Conservation (phyloP, 257 asterid species). For the Capsicum rhomboideum region DNA sequence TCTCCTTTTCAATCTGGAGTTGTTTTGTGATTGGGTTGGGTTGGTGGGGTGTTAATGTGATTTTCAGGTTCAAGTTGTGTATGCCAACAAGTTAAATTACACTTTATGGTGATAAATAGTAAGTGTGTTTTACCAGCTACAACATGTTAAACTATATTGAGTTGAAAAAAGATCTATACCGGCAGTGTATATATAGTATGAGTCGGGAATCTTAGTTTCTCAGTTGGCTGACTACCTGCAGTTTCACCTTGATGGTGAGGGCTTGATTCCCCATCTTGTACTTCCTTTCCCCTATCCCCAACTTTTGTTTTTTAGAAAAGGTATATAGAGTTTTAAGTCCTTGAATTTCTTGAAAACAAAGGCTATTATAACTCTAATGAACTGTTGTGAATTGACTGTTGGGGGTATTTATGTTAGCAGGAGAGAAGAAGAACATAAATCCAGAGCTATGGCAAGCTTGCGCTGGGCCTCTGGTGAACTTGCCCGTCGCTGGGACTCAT, state of each 20-base stretch:
- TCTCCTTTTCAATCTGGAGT: not conserved
- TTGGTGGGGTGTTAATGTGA: not conserved
- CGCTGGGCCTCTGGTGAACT: slow-evolving; percentile 86
- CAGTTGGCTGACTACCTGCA: no score
- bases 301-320: no score
- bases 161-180: not conserved
- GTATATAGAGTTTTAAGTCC: not conserved
- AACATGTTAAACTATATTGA: not conserved
- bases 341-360: not conserved
- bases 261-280: no score
- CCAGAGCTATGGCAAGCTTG: slow-evolving; percentile 93
- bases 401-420: slow-evolving; percentile 16
- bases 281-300: no score
- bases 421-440: slow-evolving; percentile 69
- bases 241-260: no score
- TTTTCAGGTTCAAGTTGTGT: not conserved
- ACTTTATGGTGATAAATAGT: not conserved
- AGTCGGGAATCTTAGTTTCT: no score
- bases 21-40: not conserved
- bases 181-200: not conserved
- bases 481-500: slow-evolving; percentile 96
- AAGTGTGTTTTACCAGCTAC: not conserved
- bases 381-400: not conserved
- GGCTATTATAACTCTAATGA: not conserved
- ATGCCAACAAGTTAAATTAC: not conserved